Base-by-base conservation (phyloP, 306 rosid species). In the Cucurbita argyrosperma region DNA sequence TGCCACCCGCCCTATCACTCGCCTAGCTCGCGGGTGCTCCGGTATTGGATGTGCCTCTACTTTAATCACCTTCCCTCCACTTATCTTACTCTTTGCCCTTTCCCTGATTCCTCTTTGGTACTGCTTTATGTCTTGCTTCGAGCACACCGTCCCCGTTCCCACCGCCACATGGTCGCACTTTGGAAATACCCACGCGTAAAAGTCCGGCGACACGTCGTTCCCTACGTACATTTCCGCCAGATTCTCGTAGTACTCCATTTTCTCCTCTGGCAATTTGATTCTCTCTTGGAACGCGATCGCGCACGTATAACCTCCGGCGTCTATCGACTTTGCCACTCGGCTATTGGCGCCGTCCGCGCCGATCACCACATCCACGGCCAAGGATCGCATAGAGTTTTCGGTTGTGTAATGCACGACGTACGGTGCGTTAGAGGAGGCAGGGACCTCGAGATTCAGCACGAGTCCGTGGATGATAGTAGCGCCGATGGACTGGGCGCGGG, bases 151-250 rank as follows among this genome's bases (percentile, higher is more conserved):
- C 18, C 96, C 98, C 0, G 96, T 92, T 3, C 98, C 97, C 74
- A 93, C 98, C 16, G 97, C 98, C 89, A 93, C 97, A 82, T 93
- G 98, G 84, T 93, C 96, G 3, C 97, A 87, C 18, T 90, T 93
- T 2, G 97, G 98, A 37, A 93, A 93, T 0, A 93, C 98, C 98
- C 98, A 93, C 14, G 79, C 97, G 83, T 93, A 93, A 69, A 88
- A 93, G 65, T 93, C 98, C 5, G 98, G 97, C n/a, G 97, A 93
- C 11, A 90, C 96, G 79, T 93, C 98, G 60, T 75, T 64, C 0
- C 98, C 97, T 0, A 93, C 75, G 76, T 90, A 93, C 93, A 90
- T 87, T 83, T 90, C 97, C 21, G 97, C 98, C 52, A 89, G 87
- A 77, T 92, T 78, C 67, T 83, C 76, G 58, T 90, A 93, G 39